Conservation (phyloP, 164 flowering plant species). For the Cinnamomum chago region DNA sequence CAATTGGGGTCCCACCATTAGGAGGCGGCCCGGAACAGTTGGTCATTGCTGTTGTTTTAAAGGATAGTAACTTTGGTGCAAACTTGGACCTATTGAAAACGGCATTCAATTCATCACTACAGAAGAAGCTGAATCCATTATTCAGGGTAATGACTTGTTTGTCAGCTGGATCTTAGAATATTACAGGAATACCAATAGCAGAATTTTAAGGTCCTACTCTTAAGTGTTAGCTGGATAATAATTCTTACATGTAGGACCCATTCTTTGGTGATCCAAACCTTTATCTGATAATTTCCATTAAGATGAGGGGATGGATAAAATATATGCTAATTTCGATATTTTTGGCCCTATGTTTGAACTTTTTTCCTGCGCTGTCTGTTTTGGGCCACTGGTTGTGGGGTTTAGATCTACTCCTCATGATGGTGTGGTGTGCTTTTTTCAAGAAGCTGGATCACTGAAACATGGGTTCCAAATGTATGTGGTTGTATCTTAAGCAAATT, state of each 20-base stretch:
- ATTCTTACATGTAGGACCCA: not conserved
- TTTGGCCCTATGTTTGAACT: not conserved
- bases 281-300: not conserved
- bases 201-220: not conserved
- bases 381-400: too few relatives aligned
- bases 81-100: constrained; percentile 44
- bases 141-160: constrained; percentile 53
- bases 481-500: not conserved
- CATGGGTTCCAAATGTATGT: not conserved
- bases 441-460: not conserved
- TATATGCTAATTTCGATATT: not conserved
- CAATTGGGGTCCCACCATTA: constrained; percentile 80
- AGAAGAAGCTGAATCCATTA: constrained; percentile 80
- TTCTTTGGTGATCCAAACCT: not conserved
- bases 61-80: constrained; percentile 23
- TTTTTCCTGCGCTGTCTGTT: not conserved
- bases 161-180: not conserved
- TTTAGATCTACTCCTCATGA: too few relatives aligned
- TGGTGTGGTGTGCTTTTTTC: too few relatives aligned
- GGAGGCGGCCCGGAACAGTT: constrained; percentile 90
- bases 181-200: not conserved
- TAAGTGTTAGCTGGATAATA: not conserved
- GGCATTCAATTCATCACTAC: constrained; percentile 68
- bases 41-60: constrained; percentile 77
- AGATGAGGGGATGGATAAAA: not conserved